These are phyloP conservation scores for Dictyostelium capitatum DNA, from an alignment of 78 protist genomes.

Conservation along the genomic window DNA sequence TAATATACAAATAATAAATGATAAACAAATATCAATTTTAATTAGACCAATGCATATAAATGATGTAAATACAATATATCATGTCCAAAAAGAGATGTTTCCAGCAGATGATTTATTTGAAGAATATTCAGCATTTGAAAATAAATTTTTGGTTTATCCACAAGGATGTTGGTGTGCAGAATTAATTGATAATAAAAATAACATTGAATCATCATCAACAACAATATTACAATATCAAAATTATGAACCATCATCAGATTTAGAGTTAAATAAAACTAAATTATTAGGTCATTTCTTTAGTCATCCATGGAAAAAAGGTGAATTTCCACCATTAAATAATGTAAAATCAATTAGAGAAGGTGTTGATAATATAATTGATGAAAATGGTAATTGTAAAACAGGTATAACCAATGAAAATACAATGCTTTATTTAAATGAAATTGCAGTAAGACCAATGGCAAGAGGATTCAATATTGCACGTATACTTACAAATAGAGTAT, in stretches of 20 bases:
- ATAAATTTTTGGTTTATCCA: constrained; percentile 26
- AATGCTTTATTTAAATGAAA: constrained; percentile 16
- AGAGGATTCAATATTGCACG: constrained; percentile 38
- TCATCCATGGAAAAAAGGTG: constrained; percentile 49
- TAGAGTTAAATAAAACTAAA: background rate
- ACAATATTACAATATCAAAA: background rate
- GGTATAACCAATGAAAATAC: background rate
- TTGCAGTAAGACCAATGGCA: constrained; percentile 39
- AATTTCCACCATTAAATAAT: constrained; percentile 44
- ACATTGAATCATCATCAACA: background rate
- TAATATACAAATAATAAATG: background rate
- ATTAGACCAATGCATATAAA: constrained; percentile 56
- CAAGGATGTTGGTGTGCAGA: constrained; percentile 53
- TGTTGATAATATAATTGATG: background rate
- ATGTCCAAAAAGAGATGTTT: constrained; percentile 44
- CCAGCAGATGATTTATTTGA: constrained; percentile 57
- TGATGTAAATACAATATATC: constrained; percentile 27
- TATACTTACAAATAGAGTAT: background rate
- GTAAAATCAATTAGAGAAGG: background rate
- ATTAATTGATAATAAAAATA: background rate
- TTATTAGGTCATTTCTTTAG: constrained; percentile 36
- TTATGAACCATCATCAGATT: background rate
- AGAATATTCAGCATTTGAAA: constrained; percentile 32
- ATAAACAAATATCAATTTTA: background rate
- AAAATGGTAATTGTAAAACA: background rate